Base-by-base conservation (phyloP, 768 basidiomycete species). In the Mycena crocata region DNA sequence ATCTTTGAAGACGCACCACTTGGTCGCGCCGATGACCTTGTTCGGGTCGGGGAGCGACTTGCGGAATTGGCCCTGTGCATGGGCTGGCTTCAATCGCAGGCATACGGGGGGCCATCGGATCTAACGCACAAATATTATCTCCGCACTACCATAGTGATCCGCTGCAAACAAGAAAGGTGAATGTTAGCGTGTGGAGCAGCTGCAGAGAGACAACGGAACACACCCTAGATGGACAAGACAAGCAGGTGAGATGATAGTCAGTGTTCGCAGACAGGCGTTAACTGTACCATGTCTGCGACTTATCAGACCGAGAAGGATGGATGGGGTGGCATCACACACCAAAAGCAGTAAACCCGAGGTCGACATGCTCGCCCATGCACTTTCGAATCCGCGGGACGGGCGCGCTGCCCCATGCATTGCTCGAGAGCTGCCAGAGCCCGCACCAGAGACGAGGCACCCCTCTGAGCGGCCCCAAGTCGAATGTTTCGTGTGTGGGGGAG, bases 91-190 rank as follows among this genome's bases (percentile, higher is more conserved):
- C 48, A 58, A 35, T 51, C 23, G 12, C 32, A 17, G 34, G 37
- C 56, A n/a, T n/a, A 66, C 51, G 67, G 39, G n/a, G n/a, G n/a
- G n/a, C n/a, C n/a, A n/a, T n/a, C 15, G 57, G 50, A 54, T 60
- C 50, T 40, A 63, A 45, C 88, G 58, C 78, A 94, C 93, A 68
- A 92, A 94, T 64, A 94, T 86, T 68, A 92, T 87, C 76, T 95
- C 93, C 32, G 93, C 87, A 71, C 89, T 87, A 19, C n/a, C 93
- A 82, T 95, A 95, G 78, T 95, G 94, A 81, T 95, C 93, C 72
- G 93, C 93, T 93, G 69, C 6, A 65, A 58, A 58, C n/a, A n/a
- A n/a, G 55, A 31, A n/a, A 57, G 24, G 23, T 32, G 58, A 42
- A 54, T 35, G 59, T 64, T 49, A 67, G n/a, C 24, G 50, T 24